These are phyloP conservation scores for Neonectria hederae DNA, from an alignment of 2,329 filamentous ascomycete species.

Conservation along the genomic window DNA sequence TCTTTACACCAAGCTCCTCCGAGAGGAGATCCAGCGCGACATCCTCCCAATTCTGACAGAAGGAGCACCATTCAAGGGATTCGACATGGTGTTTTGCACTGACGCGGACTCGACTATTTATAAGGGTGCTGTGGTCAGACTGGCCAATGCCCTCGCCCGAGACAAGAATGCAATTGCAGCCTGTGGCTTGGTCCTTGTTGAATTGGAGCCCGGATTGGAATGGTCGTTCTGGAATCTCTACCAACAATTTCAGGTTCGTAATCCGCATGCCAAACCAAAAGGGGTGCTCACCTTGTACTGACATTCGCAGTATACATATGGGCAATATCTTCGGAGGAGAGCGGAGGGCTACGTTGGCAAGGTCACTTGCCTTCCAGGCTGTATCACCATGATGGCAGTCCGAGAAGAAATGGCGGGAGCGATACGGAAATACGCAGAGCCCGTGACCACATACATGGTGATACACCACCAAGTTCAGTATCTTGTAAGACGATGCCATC, in stretches of 20 bases:
- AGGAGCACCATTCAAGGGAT: constrained; percentile 24
- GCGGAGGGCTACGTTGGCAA: constrained; percentile 32
- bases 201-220: constrained; percentile 34
- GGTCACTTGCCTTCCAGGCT: constrained; percentile 34
- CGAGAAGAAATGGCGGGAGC: constrained; percentile 36
- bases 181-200: constrained; percentile 32
- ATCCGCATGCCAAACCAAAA: too few relatives aligned
- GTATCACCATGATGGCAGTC: constrained; percentile 37
- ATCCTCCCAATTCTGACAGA: constrained; percentile 31
- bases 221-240: constrained; percentile 39
- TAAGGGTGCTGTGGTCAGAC: constrained; percentile 29
- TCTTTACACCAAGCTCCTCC: constrained; percentile 30
- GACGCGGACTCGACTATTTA: constrained; percentile 37
- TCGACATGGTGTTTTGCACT: constrained; percentile 36
- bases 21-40: constrained; percentile 31
- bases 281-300: too few relatives aligned
- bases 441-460: constrained; percentile 30
- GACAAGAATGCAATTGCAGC: constrained; percentile 35
- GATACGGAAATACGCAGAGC: constrained; percentile 34
- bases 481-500: constrained; percentile 18
- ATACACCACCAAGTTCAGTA: constrained; percentile 37
- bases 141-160: constrained; percentile 29
- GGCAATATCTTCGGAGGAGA: constrained; percentile 33
- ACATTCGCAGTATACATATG: constrained; percentile 28
- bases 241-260: constrained; percentile 35